phyloP scores from a whole-genome alignment of 2,329 filamentous ascomycete genomes.

The Microdochium trichocladiopsis region DNA sequence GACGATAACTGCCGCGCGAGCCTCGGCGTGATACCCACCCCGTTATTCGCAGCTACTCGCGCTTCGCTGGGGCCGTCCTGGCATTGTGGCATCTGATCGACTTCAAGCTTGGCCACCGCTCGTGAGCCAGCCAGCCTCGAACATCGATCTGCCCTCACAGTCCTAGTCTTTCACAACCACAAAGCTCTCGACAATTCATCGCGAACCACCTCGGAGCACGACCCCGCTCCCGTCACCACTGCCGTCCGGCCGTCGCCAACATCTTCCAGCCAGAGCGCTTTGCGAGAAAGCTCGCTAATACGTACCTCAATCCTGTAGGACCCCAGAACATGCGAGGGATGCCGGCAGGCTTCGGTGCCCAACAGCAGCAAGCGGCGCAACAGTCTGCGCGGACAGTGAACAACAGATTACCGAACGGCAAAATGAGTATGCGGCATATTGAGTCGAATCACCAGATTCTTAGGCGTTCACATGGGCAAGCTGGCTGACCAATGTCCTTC shows the following conservation, averaged over 20 bases:
- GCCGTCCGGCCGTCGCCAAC: neutral
- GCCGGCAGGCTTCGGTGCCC: constrained; percentile 51
- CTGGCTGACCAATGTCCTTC: constrained; percentile 15
- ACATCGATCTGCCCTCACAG: no score
- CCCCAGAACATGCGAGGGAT: constrained; percentile 57
- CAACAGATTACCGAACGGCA: constrained; percentile 57
- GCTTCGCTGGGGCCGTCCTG: neutral
- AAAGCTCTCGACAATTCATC: no score
- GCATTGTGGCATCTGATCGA: no score
- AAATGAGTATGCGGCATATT: constrained; percentile 45
- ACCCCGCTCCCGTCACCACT: neutral
- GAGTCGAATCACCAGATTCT: neutral
- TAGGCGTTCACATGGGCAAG: neutral
- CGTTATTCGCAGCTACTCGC: neutral
- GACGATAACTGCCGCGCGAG: neutral
- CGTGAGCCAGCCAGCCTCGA: no score
- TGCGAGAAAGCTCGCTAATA: neutral
- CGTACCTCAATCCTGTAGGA: constrained; percentile 19
- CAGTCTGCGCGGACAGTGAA: constrained; percentile 46
- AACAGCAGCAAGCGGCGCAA: constrained; percentile 45
- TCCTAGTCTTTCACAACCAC: no score
- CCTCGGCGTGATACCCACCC: neutral
- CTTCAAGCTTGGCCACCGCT: no score
- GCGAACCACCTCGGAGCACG: no score
- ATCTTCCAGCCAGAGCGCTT: neutral